Evolutionary conservation across 331 rosid species (phyloP).

Genomic region (Arachis monticola): DNA sequence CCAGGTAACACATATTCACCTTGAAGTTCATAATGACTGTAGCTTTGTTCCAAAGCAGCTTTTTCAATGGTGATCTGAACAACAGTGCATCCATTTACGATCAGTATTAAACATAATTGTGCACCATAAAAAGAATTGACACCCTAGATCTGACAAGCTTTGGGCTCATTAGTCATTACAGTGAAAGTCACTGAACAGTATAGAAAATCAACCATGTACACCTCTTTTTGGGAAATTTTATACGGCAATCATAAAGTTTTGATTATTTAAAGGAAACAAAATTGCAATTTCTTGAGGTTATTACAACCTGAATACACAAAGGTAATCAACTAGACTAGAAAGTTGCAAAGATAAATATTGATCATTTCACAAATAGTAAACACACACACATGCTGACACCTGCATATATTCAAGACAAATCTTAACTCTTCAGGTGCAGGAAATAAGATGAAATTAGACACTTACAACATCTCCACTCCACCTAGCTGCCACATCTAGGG

Average conservation of each 20-base stretch:
- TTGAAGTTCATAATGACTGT: constrained; percentile 94
- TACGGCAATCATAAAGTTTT: neutral
- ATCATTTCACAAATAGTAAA: neutral
- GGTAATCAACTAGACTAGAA: constrained; percentile 1
- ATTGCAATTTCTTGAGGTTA: constrained; percentile 7
- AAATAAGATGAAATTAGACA: constrained; percentile 37
- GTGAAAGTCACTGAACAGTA: constrained; percentile 14
- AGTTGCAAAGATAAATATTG: constrained; percentile 18
- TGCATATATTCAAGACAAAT: constrained; percentile 12
- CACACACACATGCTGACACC: neutral
- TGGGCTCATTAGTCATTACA: constrained; percentile 3
- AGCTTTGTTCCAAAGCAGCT: constrained; percentile 81
- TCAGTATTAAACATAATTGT: constrained; percentile 29
- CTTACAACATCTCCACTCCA: constrained; percentile 99
- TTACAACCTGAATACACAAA: neutral
- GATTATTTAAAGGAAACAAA: neutral
- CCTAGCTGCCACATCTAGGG: constrained; percentile 89
- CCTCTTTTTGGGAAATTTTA: neutral
- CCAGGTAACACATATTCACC: constrained; percentile 97
- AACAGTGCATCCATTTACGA: constrained; percentile 37
- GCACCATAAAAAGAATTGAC: constrained; percentile 1
- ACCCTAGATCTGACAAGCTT: neutral
- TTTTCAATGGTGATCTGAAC: constrained; percentile 84
- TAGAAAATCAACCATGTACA: constrained; percentile 12
- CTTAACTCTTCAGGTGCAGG: constrained; percentile 14